Conservation (phyloP, 176 grass and related monocot genomes). For the Metroxylon sagu region DNA sequence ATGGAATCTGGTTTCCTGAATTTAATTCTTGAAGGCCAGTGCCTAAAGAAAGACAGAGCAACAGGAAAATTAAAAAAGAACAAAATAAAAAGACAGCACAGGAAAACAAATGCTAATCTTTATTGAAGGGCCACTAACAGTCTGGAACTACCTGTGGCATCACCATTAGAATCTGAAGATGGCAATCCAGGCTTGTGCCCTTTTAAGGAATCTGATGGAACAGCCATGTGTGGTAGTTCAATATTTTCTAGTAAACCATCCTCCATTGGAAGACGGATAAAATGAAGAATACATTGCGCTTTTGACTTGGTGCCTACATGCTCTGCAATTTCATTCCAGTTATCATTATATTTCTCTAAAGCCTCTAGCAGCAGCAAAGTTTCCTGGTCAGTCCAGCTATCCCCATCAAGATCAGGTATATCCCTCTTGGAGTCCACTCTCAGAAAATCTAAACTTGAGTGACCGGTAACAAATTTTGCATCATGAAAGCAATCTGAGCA, state of each 20-base stretch:
- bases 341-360: slow-evolving; percentile 80
- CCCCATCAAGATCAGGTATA: slow-evolving; percentile 47
- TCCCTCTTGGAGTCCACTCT: slow-evolving; percentile 50
- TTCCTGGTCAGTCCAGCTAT: slow-evolving; percentile 83
- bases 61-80: slow-evolving; percentile 9
- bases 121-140: not conserved
- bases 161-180: slow-evolving; percentile 41
- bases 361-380: slow-evolving; percentile 83
- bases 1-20: slow-evolving; percentile 56
- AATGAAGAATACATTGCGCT: slow-evolving; percentile 95
- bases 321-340: slow-evolving; percentile 85
- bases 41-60: slow-evolving; percentile 23
- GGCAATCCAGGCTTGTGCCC: slow-evolving; percentile 24
- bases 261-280: slow-evolving; percentile 81
- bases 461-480: slow-evolving; percentile 61
- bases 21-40: slow-evolving; percentile 30
- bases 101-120: not conserved
- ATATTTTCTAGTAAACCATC: slow-evolving; percentile 75
- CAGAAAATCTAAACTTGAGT: slow-evolving; percentile 82
- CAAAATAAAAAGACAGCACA: slow-evolving; percentile 2
- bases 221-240: slow-evolving; percentile 38
- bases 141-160: slow-evolving; percentile 39
- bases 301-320: slow-evolving; percentile 86
- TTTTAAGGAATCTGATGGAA: slow-evolving; percentile 14
- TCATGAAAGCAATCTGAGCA: slow-evolving; percentile 83